These are phyloP conservation scores for Aaosphaeria arxii DNA, from an alignment of 2,329 filamentous ascomycete species.

Conservation along the genomic window DNA sequence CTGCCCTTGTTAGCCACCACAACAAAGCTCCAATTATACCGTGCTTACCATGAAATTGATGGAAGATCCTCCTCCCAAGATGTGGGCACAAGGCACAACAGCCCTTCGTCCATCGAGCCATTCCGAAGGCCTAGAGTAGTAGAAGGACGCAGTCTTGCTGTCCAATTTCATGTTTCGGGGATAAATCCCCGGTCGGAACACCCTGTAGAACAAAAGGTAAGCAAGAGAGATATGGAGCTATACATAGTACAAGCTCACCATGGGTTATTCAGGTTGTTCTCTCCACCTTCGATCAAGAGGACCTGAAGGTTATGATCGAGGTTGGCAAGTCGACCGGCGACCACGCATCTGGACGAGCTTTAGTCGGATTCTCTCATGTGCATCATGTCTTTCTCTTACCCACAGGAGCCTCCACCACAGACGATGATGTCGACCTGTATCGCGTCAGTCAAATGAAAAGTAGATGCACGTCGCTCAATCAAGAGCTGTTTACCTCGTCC, in stretches of 20 bases:
- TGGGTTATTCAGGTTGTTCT: constrained; percentile 74
- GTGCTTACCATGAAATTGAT: constrained; percentile 70
- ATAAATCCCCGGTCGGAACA: constrained; percentile 72
- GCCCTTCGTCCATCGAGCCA: constrained; percentile 69
- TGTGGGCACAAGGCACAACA: constrained; percentile 71
- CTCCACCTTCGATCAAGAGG: constrained; percentile 67
- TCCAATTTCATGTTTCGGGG: constrained; percentile 77
- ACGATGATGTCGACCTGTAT: constrained; percentile 70
- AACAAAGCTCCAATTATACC: background rate
- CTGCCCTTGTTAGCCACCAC: constrained; percentile 31
- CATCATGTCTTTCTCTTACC: constrained; percentile 39
- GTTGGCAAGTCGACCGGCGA: constrained; percentile 63
- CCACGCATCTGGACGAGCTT: constrained; percentile 41
- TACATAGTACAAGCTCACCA: constrained; percentile 40
- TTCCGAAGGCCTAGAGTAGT: constrained; percentile 71
- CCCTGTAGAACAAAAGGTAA: constrained; percentile 41
- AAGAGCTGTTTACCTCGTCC: constrained; percentile 52
- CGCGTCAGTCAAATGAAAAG: background rate
- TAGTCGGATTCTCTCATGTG: constrained; percentile 1
- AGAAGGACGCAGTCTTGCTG: constrained; percentile 79
- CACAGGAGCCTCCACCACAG: constrained; percentile 69
- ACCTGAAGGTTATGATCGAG: constrained; percentile 71
- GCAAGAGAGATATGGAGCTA: background rate
- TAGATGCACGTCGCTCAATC: too few species aligned
- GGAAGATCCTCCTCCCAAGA: constrained; percentile 69